These are phyloP conservation scores for Lachnellula hyalina DNA, from an alignment of 2,329 filamentous ascomycete genomes.

Conservation along the genomic window DNA sequence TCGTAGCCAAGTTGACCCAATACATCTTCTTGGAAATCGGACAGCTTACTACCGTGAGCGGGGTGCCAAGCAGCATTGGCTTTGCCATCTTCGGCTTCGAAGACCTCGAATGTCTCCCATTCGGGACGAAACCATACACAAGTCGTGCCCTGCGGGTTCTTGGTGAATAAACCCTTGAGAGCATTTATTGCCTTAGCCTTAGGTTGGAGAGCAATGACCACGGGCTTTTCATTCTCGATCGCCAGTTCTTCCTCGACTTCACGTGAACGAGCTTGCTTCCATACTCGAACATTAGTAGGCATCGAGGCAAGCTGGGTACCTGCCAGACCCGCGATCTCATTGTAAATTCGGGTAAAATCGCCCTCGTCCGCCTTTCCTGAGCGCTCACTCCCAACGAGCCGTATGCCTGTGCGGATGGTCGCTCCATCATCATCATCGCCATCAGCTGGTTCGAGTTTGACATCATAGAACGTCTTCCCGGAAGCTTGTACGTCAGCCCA, in stretches of 20 bases:
- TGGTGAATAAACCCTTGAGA: not conserved
- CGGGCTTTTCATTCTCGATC: not conserved
- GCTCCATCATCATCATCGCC: too few species aligned
- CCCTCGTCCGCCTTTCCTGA: too few species aligned
- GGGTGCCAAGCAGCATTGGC: not conserved
- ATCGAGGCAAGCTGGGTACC: too few species aligned
- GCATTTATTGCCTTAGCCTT: not conserved
- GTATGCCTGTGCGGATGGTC: too few species aligned
- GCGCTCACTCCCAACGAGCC: too few species aligned
- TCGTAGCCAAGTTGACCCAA: not conserved
- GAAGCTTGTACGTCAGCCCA: not conserved
- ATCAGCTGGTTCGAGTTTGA: too few species aligned
- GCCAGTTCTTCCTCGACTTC: not conserved
- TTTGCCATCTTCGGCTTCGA: not conserved
- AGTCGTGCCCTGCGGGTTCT: not conserved
- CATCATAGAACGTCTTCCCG: too few species aligned
- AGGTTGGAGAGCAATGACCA: not conserved
- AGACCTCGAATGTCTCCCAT: constrained; percentile 7
- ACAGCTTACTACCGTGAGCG: not conserved
- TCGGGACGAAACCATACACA: constrained; percentile 20
- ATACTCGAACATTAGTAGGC: not conserved
- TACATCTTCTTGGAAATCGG: not conserved
- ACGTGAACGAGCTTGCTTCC: constrained; percentile 2
- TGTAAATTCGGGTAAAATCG: too few species aligned
- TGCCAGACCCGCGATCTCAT: too few species aligned